These are phyloP conservation scores for Colletotrichum orbiculare DNA, from an alignment of 2,329 filamentous ascomycete species.

Conservation along the genomic window DNA sequence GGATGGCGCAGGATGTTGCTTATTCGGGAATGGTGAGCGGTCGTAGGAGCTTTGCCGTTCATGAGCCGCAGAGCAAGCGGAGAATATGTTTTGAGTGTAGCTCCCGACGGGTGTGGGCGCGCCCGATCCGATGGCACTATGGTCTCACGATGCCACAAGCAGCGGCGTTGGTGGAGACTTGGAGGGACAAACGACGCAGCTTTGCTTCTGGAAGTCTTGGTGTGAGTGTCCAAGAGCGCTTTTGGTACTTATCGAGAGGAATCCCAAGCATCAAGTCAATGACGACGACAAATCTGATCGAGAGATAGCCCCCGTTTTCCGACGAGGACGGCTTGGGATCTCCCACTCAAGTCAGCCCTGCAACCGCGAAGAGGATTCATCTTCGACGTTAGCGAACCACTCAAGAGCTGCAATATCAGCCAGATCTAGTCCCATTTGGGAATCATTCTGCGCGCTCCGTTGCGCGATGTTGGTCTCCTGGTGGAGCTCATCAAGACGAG, in stretches of 20 bases:
- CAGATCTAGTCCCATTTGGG: slow-evolving; percentile 19
- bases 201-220: too few species aligned
- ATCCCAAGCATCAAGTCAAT: slow-evolving; percentile 1
- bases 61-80: not conserved
- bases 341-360: slow-evolving; percentile 1
- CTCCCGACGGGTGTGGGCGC: not conserved
- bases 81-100: not conserved
- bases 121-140: too few species aligned
- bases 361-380: slow-evolving; percentile 8
- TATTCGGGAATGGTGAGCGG: slow-evolving; percentile 11
- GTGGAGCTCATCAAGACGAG: too few species aligned
- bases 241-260: too few species aligned
- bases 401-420: not conserved
- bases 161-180: not conserved
- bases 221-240: too few species aligned
- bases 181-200: not conserved
- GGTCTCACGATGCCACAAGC: too few species aligned
- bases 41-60: too few species aligned
- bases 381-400: not conserved
- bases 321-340: not conserved
- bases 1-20: slow-evolving; percentile 23
- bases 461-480: too few species aligned
- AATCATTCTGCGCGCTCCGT: slow-evolving; percentile 21
- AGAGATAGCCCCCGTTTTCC: too few species aligned
- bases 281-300: slow-evolving; percentile 3